phyloP scores from a whole-genome alignment of 352 stramenopile species.

The Pythium aquatile region DNA sequence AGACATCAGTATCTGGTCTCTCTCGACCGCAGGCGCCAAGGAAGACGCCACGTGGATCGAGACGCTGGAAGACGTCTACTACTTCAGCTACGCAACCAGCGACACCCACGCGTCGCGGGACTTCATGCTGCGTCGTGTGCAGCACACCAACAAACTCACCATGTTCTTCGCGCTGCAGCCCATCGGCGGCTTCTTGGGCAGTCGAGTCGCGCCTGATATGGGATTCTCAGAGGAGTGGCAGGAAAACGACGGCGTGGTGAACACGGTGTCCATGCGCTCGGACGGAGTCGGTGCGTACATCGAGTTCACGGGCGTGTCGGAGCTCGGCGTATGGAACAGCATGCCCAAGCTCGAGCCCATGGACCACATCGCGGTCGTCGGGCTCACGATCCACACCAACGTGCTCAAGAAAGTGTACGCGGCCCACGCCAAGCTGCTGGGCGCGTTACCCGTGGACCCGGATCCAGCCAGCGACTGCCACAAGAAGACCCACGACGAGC shows the following conservation, averaged over 20 bases:
- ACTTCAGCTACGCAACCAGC: conserved; percentile 48
- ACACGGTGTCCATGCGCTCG: conserved; percentile 45
- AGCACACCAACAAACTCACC: conserved; percentile 44
- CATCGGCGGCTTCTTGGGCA: conserved; percentile 37
- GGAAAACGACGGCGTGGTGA: conserved; percentile 43
- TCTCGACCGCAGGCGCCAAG: conserved; percentile 33
- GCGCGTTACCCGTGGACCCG: conserved; percentile 32
- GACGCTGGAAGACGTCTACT: conserved; percentile 46
- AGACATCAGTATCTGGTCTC: conserved; percentile 43
- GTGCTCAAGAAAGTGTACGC: conserved; percentile 41
- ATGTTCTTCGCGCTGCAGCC: conserved; percentile 50
- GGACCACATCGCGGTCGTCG: conserved; percentile 46
- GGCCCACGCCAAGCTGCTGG: conserved; percentile 39
- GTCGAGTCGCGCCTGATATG: conserved; percentile 33
- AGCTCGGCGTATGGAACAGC: conserved; percentile 49
- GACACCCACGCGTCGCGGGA: conserved; percentile 41
- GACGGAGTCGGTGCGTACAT: conserved; percentile 27
- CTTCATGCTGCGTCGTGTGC: conserved; percentile 28
- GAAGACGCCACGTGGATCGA: conserved; percentile 48
- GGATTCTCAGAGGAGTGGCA: conserved; percentile 40
- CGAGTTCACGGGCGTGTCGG: conserved; percentile 31
- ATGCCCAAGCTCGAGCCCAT: conserved; percentile 47
- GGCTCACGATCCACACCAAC: conserved; percentile 45
- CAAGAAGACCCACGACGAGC: conserved; percentile 2
- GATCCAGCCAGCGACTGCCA: conserved; percentile 16